phyloP scores from a whole-genome alignment of 345 rosid species.

The Laguncularia racemosa region DNA sequence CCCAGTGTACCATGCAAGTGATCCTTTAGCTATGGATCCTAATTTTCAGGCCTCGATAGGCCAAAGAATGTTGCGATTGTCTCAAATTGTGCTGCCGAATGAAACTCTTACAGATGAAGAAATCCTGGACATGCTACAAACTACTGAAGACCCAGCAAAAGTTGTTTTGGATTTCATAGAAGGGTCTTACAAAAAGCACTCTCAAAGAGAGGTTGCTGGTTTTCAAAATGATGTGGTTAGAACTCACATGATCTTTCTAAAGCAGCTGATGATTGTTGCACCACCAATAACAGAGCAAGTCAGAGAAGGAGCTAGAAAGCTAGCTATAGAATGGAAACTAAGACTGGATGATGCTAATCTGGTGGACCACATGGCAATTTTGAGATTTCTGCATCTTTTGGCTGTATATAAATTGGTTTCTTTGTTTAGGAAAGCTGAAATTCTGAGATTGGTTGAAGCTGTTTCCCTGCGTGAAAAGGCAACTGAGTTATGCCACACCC shows the following conservation, averaged over 20 bases:
- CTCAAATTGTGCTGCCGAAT: no score
- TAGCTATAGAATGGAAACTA: background rate
- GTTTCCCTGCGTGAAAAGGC: background rate
- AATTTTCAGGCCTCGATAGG: no score
- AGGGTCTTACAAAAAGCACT: no score
- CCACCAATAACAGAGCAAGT: background rate
- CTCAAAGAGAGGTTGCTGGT: background rate
- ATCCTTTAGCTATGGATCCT: no score
- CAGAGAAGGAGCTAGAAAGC: background rate
- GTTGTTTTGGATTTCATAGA: no score
- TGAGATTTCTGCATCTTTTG: constrained; percentile 22
- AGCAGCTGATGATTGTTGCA: background rate
- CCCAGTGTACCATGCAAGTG: no score
- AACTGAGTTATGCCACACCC: background rate
- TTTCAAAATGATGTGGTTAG: background rate
- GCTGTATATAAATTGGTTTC: constrained; percentile 30
- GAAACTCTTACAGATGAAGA: background rate
- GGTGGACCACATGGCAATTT: background rate
- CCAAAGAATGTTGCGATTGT: no score
- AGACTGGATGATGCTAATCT: background rate
- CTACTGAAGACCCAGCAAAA: no score
- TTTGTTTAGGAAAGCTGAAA: constrained; percentile 13
- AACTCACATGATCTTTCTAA: background rate
- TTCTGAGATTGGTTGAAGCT: background rate
- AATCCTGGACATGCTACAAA: no score